Conservation (phyloP, 2,329 filamentous ascomycete species). For the Pseudogymnoascus sp. region DNA sequence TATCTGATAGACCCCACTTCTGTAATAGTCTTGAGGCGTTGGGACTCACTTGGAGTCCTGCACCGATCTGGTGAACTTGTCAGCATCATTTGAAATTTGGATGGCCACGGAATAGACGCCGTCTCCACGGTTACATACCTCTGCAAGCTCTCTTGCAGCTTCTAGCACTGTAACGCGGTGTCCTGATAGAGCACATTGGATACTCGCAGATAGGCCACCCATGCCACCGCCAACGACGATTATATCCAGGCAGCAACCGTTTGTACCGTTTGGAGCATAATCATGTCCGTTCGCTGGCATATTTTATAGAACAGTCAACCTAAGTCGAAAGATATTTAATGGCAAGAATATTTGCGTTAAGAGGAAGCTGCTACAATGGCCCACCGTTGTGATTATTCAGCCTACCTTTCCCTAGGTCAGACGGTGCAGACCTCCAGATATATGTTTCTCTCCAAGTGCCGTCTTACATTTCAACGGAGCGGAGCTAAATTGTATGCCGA, state of each 20-base stretch:
- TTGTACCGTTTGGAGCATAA: background rate
- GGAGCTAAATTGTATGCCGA: background rate
- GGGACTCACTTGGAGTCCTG: slow-evolving; percentile 25
- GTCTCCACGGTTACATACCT: slow-evolving; percentile 25
- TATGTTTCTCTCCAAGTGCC: background rate
- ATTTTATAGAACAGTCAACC: background rate
- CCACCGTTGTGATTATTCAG: background rate
- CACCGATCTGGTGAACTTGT: slow-evolving; percentile 31
- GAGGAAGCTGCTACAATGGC: background rate
- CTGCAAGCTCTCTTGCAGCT: slow-evolving; percentile 32
- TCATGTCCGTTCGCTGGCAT: background rate
- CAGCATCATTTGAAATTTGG: background rate
- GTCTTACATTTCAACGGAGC: background rate
- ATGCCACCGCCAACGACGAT: slow-evolving; percentile 49
- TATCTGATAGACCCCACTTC: slow-evolving; percentile 18
- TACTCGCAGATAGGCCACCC: slow-evolving; percentile 41
- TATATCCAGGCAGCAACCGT: slow-evolving; percentile 19
- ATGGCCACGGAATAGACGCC: background rate
- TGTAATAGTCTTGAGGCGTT: slow-evolving; percentile 21
- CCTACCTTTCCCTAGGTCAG: background rate
- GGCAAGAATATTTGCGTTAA: too few relatives aligned
- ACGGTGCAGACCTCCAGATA: background rate
- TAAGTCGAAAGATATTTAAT: background rate
- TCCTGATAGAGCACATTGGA: slow-evolving; percentile 22
- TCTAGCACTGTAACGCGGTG: slow-evolving; percentile 37